Evolutionary conservation across 208 protist species (phyloP).

Genomic region (Acanthamoeba culbertsoni): DNA sequence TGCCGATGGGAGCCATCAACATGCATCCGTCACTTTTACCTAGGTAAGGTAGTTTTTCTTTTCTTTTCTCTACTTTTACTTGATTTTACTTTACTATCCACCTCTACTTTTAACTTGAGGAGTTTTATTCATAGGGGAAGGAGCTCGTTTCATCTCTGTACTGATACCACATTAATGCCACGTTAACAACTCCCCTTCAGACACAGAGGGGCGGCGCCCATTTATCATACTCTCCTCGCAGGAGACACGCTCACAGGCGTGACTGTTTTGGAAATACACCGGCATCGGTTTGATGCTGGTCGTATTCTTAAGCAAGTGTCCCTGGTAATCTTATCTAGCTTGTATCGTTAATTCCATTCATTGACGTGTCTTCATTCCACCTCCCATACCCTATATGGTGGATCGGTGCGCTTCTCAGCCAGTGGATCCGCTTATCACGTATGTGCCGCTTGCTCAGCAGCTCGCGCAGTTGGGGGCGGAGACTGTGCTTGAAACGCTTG

Average conservation of each 20-base stretch:
- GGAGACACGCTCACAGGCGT: slow-evolving; percentile 65
- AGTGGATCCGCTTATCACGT: background rate
- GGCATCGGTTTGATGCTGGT: background rate
- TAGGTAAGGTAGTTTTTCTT: background rate
- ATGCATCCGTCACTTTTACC: slow-evolving; percentile 77
- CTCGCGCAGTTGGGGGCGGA: background rate
- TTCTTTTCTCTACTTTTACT: too few relatives aligned
- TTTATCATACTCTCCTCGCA: slow-evolving; percentile 67
- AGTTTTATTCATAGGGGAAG: too few relatives aligned
- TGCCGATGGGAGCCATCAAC: slow-evolving; percentile 67
- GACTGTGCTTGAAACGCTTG: background rate
- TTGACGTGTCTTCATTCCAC: background rate
- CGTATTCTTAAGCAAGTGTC: background rate
- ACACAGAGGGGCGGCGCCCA: slow-evolving; percentile 69
- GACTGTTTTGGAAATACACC: slow-evolving; percentile 53
- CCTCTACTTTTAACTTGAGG: too few relatives aligned
- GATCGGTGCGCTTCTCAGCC: background rate
- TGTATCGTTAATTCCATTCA: too few relatives aligned
- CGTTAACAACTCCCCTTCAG: too few relatives aligned
- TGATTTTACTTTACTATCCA: too few relatives aligned
- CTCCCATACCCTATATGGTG: background rate
- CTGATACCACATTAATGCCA: too few relatives aligned
- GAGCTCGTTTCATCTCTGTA: too few relatives aligned
- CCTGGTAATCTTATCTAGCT: background rate
- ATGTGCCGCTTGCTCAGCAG: background rate